Evolutionary conservation across 1,139 yeast genomes (phyloP), one percentile per base, ranked within the genome.

Genomic region (Debaryomyces sp.): DNA sequence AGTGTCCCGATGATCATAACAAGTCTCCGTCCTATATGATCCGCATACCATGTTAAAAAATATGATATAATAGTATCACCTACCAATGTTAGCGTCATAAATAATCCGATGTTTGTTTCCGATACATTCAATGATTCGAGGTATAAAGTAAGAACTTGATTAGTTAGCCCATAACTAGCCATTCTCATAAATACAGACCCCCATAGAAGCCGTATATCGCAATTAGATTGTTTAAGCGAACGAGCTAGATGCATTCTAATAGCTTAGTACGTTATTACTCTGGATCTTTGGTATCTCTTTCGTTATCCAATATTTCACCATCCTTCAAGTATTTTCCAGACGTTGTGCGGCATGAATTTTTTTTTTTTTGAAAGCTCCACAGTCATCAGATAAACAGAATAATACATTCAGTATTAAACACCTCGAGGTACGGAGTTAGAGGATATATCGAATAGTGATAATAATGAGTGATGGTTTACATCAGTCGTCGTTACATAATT

Each of bases 41-140:
- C 95, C 0, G 96, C 91, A 60, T 86, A 77, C 86, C 92, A 85
- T 0, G 96, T 87, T 49, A 90, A 70, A 33, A 80, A 49, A 61
- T 85, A 86, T 6, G 96, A 88, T 12, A 90, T 75, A 0, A 80
- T 48, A 0, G 91, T 89, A 62, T 90, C 97, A 1, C 97, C 97
- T 2, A 85, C 63, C 54, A 90, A 70, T 0, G 97, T 90, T 48
- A 85, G 68, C 0, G 96, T 81, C 96, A 91, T 90, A 63, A 91
- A 91, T 32, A 81, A 51, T 2, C 97, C 97, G 43, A 88, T 87
- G 34, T 73, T 64, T 1, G 78, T 62, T 50, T 87, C 90, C 0
- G 80, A 58, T 42, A 87, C 74, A 2, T 78, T 80, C 6, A 87
- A 64, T 4, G 78, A 74, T 48, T 78, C 79, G 44, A 91, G 73